Percentiles rank a stretch among this genome's conserved stretches.
Evolutionary conservation across 305 asterid genomes (phyloP).

Genomic region (Fraxinus albicans): DNA sequence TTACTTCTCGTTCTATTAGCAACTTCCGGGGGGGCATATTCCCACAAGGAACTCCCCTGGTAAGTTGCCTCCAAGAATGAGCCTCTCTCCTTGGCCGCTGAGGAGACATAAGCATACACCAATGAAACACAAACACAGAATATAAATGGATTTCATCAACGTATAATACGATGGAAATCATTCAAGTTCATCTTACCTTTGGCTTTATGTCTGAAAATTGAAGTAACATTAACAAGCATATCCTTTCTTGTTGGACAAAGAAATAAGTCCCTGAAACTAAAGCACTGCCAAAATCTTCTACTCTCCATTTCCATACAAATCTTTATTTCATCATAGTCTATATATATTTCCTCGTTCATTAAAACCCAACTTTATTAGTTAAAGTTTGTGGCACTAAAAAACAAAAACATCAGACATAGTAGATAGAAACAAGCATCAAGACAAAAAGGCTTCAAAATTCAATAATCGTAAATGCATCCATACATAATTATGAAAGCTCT

Average conservation of each 20-base stretch:
- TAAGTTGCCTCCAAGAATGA: neutral
- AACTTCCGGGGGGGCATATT: neutral
- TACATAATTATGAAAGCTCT: neutral
- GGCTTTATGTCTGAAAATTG: constrained; percentile 35
- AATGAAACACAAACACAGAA: neutral
- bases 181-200: constrained; percentile 35
- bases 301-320: constrained; percentile 36
- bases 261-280: constrained; percentile 42
- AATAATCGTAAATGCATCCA: neutral
- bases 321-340: constrained; percentile 13
- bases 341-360: constrained; percentile 27
- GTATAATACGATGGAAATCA: neutral
- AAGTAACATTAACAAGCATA: constrained; percentile 26
- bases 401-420: constrained; percentile 27
- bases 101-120: neutral
- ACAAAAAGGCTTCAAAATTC: constrained; percentile 16
- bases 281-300: constrained; percentile 38
- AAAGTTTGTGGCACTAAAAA: constrained; percentile 8
- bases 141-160: neutral
- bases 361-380: constrained; percentile 2
- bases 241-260: constrained; percentile 33
- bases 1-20: neutral
- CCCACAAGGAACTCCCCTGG: neutral
- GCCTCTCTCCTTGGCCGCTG: neutral
- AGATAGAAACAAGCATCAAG: constrained; percentile 35